phyloP scores from a whole-genome alignment of 2,329 filamentous ascomycete genomes.

The Madurella mycetomatis region DNA sequence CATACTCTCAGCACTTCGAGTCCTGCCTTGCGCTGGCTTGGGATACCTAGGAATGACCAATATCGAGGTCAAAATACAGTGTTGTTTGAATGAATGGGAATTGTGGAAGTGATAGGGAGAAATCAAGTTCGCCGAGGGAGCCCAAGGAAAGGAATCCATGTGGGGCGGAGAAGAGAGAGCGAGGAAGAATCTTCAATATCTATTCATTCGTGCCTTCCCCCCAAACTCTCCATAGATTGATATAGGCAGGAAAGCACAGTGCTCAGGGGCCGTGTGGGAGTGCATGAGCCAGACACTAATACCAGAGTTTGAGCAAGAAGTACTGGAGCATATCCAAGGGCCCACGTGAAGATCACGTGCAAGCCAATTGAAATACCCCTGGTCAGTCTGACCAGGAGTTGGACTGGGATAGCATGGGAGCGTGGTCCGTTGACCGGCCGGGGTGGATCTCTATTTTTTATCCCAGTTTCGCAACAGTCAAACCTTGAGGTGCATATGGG shows the following conservation, averaged over 20 bases:
- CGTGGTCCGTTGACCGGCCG: background rate
- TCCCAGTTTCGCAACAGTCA: background rate
- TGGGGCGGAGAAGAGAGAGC: background rate
- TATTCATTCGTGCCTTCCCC: background rate
- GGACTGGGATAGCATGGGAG: background rate
- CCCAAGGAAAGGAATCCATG: background rate
- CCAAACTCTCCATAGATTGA: background rate
- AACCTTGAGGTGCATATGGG: background rate
- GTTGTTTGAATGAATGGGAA: background rate
- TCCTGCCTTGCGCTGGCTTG: background rate
- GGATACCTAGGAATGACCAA: background rate
- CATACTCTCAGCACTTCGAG: background rate
- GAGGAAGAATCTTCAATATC: background rate
- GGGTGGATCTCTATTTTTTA: background rate
- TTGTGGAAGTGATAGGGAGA: background rate
- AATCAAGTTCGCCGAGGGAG: background rate
- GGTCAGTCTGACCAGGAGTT: background rate
- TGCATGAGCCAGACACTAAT: background rate
- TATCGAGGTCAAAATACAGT: background rate
- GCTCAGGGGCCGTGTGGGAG: background rate
- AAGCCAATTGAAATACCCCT: background rate
- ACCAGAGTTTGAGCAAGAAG: background rate
- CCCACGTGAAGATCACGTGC: background rate
- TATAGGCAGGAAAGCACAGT: background rate
- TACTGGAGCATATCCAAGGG: background rate